A percentile compares a stretch with the other conserved stretches of the same genome.
phyloP scores from a whole-genome alignment of 768 basidiomycete genomes.

The Agrocybe praecox region DNA sequence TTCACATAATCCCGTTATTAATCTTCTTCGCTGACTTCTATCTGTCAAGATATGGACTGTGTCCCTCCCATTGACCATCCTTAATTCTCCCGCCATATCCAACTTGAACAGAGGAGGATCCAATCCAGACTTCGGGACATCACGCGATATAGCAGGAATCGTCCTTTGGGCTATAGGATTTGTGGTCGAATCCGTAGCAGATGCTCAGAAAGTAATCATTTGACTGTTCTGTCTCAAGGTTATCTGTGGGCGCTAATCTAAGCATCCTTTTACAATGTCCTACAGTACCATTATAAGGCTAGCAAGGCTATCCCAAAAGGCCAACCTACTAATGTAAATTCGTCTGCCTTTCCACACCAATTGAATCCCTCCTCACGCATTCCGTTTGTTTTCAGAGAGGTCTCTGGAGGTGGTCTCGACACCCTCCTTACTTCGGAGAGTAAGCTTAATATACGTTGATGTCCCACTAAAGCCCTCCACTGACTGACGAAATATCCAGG shows the following conservation, averaged over 20 bases:
- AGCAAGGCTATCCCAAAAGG: conserved; percentile 49
- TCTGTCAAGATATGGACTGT: conserved; percentile 54
- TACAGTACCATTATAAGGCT: conserved; percentile 54
- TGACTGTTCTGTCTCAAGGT: not conserved
- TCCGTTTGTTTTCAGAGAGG: conserved; percentile 36
- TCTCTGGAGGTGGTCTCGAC: conserved; percentile 60
- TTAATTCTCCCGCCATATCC: conserved; percentile 70
- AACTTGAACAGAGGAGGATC: conserved; percentile 43
- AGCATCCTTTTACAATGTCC: not conserved
- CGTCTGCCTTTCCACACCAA: not conserved
- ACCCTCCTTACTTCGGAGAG: conserved; percentile 78
- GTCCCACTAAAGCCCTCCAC: not conserved
- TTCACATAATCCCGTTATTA: not conserved
- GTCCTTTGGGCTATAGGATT: conserved; percentile 64
- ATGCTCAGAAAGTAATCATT: conserved; percentile 54
- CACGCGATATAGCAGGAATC: conserved; percentile 63
- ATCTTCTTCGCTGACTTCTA: not conserved
- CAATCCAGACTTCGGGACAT: conserved; percentile 62
- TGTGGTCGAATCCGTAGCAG: conserved; percentile 55
- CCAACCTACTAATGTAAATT: conserved; percentile 44
- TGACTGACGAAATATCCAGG: conserved; percentile 25
- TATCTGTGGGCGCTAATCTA: not conserved
- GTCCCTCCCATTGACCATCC: conserved; percentile 62
- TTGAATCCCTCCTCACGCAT: not conserved
- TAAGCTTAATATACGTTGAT: conserved; percentile 28